Conservation (phyloP, 139 green algal species). For the Volvox reticuliferus region DNA sequence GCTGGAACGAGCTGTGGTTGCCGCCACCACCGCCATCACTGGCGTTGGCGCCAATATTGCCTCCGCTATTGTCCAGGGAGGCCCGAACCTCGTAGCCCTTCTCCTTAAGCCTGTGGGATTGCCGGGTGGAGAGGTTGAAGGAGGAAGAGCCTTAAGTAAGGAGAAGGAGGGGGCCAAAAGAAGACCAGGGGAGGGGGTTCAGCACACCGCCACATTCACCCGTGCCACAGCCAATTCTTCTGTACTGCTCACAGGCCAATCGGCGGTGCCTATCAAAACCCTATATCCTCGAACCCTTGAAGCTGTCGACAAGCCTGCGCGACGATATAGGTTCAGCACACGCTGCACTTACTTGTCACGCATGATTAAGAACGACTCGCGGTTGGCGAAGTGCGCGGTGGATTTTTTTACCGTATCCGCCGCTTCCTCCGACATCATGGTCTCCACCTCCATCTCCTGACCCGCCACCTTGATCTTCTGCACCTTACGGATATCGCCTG, state of each 20-base stretch:
- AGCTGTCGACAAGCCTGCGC: no score
- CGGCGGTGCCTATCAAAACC: no score
- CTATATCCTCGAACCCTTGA: no score
- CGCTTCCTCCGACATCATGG: conserved; percentile 59
- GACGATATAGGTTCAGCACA: no score
- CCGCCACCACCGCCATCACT: background rate
- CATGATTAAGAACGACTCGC: conserved; percentile 68
- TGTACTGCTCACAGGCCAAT: no score
- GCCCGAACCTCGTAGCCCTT: conserved; percentile 62
- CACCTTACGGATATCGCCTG: conserved; percentile 64
- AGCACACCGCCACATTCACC: background rate
- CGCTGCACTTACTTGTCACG: conserved; percentile 31
- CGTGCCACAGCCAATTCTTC: no score
- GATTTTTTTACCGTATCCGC: conserved; percentile 54
- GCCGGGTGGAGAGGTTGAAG: background rate
- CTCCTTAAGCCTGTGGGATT: conserved; percentile 36
- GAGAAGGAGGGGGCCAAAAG: background rate
- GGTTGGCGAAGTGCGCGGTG: conserved; percentile 57
- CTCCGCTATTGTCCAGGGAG: conserved; percentile 44
- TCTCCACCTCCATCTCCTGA: conserved; percentile 61
- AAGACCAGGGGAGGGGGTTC: no score
- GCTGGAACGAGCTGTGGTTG: no score
- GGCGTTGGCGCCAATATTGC: background rate
- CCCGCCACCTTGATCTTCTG: conserved; percentile 65
- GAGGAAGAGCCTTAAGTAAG: no score